Evolutionary conservation across 2,329 filamentous ascomycete species (phyloP).

Genomic region (Aspergillus sclerotialis): DNA sequence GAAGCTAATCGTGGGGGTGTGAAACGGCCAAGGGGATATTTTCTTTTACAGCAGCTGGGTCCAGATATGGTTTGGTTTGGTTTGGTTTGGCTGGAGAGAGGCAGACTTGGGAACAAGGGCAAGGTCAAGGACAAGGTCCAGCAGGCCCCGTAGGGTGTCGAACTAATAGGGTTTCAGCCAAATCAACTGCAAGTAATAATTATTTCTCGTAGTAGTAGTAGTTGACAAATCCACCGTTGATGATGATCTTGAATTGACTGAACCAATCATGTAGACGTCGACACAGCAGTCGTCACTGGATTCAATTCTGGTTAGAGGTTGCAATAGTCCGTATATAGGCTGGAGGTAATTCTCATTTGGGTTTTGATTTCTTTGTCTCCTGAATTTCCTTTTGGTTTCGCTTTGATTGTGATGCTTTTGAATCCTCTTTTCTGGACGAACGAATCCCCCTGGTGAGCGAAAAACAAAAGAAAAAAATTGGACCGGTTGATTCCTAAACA

Average conservation of each 20-base stretch:
- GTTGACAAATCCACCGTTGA: conserved; percentile 3
- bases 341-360: background rate
- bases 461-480: background rate
- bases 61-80: conserved; percentile 3
- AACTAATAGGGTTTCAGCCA: conserved; percentile 3
- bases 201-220: too few relatives aligned
- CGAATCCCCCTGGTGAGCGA: too few relatives aligned
- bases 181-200: conserved; percentile 16
- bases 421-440: too few relatives aligned
- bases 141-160: background rate
- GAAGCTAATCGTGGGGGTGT: conserved; percentile 30
- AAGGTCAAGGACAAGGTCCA: too few relatives aligned
- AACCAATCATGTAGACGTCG: background rate
- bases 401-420: conserved; percentile 2
- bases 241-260: background rate
- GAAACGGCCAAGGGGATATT: conserved; percentile 24
- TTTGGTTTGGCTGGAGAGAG: too few relatives aligned
- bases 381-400: background rate
- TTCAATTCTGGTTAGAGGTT: background rate
- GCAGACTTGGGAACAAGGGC: too few relatives aligned
- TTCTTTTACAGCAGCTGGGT: conserved; percentile 6
- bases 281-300: background rate
- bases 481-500: conserved; percentile 1
- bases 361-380: background rate
- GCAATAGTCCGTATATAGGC: background rate